Conservation (phyloP, 805 yeast species). For the Candida jianshihensis region DNA sequence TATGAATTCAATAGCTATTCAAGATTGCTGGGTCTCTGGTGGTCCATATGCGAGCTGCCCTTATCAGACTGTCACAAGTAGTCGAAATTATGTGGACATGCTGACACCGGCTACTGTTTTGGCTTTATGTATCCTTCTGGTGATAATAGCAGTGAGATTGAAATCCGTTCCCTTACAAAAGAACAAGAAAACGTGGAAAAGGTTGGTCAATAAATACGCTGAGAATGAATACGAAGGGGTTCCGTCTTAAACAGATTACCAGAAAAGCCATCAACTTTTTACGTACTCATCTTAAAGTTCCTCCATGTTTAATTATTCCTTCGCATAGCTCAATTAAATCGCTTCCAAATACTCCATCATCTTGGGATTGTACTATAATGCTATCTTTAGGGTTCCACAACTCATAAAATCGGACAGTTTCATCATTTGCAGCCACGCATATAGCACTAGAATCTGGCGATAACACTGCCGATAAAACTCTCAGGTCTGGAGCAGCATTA, state of each 20-base stretch:
- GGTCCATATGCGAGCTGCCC: slow-evolving; percentile 79
- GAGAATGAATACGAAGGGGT: slow-evolving; percentile 79
- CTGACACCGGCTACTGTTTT: slow-evolving; percentile 62
- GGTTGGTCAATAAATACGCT: slow-evolving; percentile 44
- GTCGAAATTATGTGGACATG: slow-evolving; percentile 51
- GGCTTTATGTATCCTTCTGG: slow-evolving; percentile 41
- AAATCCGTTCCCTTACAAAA: slow-evolving; percentile 63
- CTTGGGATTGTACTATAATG: slow-evolving; percentile 31
- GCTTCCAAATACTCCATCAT: slow-evolving; percentile 46
- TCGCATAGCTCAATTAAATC: slow-evolving; percentile 51
- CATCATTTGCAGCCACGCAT: slow-evolving; percentile 74
- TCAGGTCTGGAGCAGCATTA: slow-evolving; percentile 39
- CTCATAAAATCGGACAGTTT: slow-evolving; percentile 66
- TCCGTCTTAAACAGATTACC: slow-evolving; percentile 51
- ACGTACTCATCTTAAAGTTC: slow-evolving; percentile 19
- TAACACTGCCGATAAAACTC: slow-evolving; percentile 59
- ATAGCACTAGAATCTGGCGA: slow-evolving; percentile 60
- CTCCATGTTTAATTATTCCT: slow-evolving; percentile 34
- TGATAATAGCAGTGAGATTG: slow-evolving; percentile 49
- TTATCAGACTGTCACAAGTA: slow-evolving; percentile 49
- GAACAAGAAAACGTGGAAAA: slow-evolving; percentile 61
- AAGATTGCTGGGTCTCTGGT: slow-evolving; percentile 80
- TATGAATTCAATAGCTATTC: slow-evolving; percentile 66
- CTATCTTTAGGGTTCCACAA: slow-evolving; percentile 50
- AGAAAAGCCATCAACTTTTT: too few relatives aligned